Evolutionary conservation across 345 rosid species (phyloP), one percentile per base, ranked within the genome.

Genomic region (Eutrema heterophyllum): DNA sequence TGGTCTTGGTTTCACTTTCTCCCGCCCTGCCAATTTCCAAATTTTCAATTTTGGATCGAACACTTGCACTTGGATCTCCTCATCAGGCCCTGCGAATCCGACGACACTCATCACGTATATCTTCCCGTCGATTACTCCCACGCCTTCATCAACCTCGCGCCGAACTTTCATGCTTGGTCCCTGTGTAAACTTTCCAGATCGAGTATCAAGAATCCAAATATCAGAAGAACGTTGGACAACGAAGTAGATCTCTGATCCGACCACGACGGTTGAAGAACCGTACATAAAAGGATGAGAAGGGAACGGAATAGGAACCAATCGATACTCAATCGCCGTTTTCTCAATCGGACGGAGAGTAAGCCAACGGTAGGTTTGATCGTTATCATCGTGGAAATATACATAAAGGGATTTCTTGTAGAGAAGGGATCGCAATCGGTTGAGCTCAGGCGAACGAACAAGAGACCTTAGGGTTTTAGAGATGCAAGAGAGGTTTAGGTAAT

Each of bases 181-280:
- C 5, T 68, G 57, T 30, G 63, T 73, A 84, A 92, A 86, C 18
- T 65, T 52, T 83, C 82, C 81, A 57, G 78, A 59, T 13, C 88
- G 83, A 79, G 88, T 86, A 59, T 92, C 92, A 18, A 92, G 80
- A 15, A 81, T 67, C 92, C 92, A 92, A 5, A 86, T 87, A 59
- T 77, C 83, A 18, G 85, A 13, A n/a, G n/a, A n/a, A n/a, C n/a
- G n/a, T n/a, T n/a, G n/a, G n/a, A n/a, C n/a, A n/a, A n/a, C n/a
- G n/a, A n/a, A n/a, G n/a, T n/a, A 89, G 26, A 89, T 83, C 32
- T 56, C 64, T 59, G 79, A 82, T 2, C 87, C 91, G 2, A 86
- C 51, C 11, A 78, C 65, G 52, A 82, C 88, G 46, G 74, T 67
- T 0, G 86, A 81, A 70, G 90, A 85, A 57, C 80, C 3, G 6